Conservation (phyloP, 176 grass and related monocot genomes). For the bread wheat (Triticum aestivum) region DNA sequence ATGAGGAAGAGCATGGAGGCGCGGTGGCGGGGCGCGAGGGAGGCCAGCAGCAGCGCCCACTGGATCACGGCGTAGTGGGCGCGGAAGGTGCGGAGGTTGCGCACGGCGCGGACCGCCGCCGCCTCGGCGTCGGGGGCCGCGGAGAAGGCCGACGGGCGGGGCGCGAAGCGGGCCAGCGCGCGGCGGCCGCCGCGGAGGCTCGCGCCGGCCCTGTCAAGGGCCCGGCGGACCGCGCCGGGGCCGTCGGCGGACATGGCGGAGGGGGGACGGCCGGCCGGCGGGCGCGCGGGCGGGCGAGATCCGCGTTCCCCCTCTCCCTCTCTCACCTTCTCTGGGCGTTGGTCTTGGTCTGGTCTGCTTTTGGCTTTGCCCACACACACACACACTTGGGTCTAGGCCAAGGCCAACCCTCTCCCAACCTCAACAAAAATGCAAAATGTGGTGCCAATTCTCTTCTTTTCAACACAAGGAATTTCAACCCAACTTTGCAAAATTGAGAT, state of each 20-base stretch:
- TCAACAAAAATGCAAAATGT: too few relatives aligned
- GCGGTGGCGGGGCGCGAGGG: conserved; percentile 47
- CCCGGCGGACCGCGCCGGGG: conserved; percentile 45
- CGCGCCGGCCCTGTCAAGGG: conserved; percentile 29
- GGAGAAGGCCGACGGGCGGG: conserved; percentile 38
- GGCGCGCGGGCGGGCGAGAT: background rate
- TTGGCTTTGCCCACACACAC: too few relatives aligned
- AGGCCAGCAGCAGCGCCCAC: conserved; percentile 50
- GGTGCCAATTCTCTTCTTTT: too few relatives aligned
- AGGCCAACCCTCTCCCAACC: too few relatives aligned
- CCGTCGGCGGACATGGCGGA: background rate
- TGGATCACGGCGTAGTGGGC: conserved; percentile 49
- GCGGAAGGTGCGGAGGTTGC: conserved; percentile 56
- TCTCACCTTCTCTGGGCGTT: too few relatives aligned
- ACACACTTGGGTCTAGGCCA: too few relatives aligned
- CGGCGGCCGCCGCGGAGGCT: conserved; percentile 20
- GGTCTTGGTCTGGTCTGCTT: too few relatives aligned
- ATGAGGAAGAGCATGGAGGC: conserved; percentile 67
- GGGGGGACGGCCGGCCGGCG: background rate
- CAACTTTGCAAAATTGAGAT: too few relatives aligned
- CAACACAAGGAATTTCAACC: too few relatives aligned
- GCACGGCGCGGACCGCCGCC: conserved; percentile 55
- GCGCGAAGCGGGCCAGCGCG: conserved; percentile 47
- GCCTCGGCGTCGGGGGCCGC: conserved; percentile 46
- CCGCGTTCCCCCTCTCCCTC: background rate